Conservation (phyloP, 768 basidiomycete species). For the Chalciporus pseudorubinellus region DNA sequence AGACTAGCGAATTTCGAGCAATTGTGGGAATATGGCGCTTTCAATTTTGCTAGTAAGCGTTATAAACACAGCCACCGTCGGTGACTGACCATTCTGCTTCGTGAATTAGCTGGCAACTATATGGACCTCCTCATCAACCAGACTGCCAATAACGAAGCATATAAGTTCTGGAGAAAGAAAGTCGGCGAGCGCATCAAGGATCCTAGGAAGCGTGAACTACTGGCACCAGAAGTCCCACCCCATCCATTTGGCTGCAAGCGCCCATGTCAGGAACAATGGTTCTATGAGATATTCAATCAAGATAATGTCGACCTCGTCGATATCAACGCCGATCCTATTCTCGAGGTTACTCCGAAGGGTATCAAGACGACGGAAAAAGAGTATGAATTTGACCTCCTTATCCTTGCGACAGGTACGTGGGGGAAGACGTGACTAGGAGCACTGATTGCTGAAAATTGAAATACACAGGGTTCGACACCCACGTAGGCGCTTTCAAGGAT, state of each 20-base stretch:
- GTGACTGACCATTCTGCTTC: background rate
- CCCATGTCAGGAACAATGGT: slow-evolving; percentile 7
- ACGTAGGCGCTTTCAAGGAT: slow-evolving; percentile 1
- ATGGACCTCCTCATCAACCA: background rate
- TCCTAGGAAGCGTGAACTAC: slow-evolving; percentile 8
- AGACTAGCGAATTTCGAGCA: slow-evolving; percentile 10
- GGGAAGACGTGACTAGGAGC: background rate
- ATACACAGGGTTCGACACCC: slow-evolving; percentile 11
- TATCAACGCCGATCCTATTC: slow-evolving; percentile 3
- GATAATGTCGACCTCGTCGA: slow-evolving; percentile 18
- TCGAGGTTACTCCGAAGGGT: slow-evolving; percentile 8
- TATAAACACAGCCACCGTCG: no score
- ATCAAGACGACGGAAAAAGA: slow-evolving; percentile 6
- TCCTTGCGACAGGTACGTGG: slow-evolving; percentile 16
- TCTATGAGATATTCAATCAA: slow-evolving; percentile 14
- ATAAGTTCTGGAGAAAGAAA: slow-evolving; percentile 15
- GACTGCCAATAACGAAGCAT: background rate
- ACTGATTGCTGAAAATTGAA: background rate
- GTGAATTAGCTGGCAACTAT: slow-evolving; percentile 6
- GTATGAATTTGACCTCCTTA: slow-evolving; percentile 12
- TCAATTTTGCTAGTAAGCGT: slow-evolving; percentile 5
- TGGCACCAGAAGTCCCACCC: slow-evolving; percentile 12
- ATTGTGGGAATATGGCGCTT: slow-evolving; percentile 9
- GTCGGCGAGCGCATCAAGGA: slow-evolving; percentile 14
- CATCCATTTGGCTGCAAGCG: slow-evolving; percentile 12